Conservation (phyloP, 129 eudicot species). For the Ambrosia artemisiifolia region DNA sequence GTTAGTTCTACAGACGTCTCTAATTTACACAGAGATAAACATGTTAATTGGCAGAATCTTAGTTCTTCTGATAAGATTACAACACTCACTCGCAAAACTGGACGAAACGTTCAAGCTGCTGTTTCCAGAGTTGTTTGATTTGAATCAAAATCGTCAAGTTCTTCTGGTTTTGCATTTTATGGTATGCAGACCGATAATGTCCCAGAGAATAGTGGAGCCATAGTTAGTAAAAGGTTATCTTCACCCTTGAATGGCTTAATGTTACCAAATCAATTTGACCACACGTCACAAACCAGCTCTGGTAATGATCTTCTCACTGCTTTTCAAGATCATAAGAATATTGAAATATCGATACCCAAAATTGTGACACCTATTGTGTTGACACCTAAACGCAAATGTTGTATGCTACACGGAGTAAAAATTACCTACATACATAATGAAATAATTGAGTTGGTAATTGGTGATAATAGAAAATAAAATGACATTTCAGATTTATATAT, state of each 20-base stretch:
- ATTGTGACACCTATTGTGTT: constrained; percentile 30
- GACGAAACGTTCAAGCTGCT: constrained; percentile 48
- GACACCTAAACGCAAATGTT: too few relatives aligned
- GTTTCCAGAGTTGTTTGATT: constrained; percentile 89
- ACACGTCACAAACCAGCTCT: constrained; percentile 37
- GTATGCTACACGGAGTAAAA: too few relatives aligned
- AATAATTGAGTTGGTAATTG: too few relatives aligned
- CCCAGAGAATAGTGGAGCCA: constrained; percentile 33
- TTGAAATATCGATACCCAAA: constrained; percentile 38
- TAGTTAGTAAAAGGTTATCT: constrained; percentile 57
- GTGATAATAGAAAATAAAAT: background rate
- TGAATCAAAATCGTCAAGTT: constrained; percentile 43
- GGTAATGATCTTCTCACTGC: constrained; percentile 26
- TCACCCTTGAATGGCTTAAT: constrained; percentile 67
- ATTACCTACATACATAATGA: too few relatives aligned
- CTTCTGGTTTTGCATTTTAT: constrained; percentile 30
- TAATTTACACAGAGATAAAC: constrained; percentile 48
- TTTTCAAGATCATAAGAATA: constrained; percentile 59
- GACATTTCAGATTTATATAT: background rate
- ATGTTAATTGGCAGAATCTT: constrained; percentile 44
- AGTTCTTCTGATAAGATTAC: constrained; percentile 39
- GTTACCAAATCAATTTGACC: constrained; percentile 42
- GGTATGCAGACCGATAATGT: constrained; percentile 20
- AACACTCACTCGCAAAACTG: constrained; percentile 33
- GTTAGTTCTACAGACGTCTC: constrained; percentile 33